phyloP scores from a whole-genome alignment of 2,329 filamentous ascomycete species.

The Gaeumannomyces tritici region DNA sequence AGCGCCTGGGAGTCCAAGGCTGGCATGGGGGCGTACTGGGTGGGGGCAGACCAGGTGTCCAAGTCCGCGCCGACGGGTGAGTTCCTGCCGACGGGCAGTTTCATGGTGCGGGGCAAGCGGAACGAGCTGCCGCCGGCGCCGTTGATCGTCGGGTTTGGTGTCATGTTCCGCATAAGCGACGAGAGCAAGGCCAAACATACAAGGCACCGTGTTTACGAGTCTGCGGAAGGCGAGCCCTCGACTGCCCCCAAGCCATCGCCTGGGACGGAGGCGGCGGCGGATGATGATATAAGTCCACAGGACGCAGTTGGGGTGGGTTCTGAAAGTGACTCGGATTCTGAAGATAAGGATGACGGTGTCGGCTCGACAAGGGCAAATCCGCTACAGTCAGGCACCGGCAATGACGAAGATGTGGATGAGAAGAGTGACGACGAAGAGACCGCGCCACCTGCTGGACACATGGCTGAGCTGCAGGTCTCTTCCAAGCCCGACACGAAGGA shows the following conservation, averaged over 20 bases:
- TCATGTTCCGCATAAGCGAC: slow-evolving; percentile 82
- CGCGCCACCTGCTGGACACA: slow-evolving; percentile 12
- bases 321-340: slow-evolving; percentile 9
- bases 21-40: slow-evolving; percentile 94
- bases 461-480: slow-evolving; percentile 11
- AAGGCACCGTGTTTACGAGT: slow-evolving; percentile 46
- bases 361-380: slow-evolving; percentile 23
- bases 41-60: slow-evolving; percentile 78
- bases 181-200: slow-evolving; percentile 74
- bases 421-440: slow-evolving; percentile 8
- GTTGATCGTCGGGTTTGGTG: slow-evolving; percentile 75
- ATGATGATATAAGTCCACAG: slow-evolving; percentile 2
- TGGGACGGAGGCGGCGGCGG: slow-evolving; percentile 10
- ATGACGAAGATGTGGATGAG: slow-evolving; percentile 15
- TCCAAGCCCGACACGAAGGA: slow-evolving; percentile 14
- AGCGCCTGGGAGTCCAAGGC: slow-evolving; percentile 95
- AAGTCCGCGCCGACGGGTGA: slow-evolving; percentile 76
- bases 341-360: slow-evolving; percentile 17
- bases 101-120: slow-evolving; percentile 77
- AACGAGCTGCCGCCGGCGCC: slow-evolving; percentile 85
- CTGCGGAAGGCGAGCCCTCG: slow-evolving; percentile 6
- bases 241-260: neutral
- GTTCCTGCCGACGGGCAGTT: slow-evolving; percentile 67
- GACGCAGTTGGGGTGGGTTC: slow-evolving; percentile 14
- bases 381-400: slow-evolving; percentile 17